These are phyloP conservation scores for Melampsora larici-populina DNA, from an alignment of 1,284 basidiomycete genomes.

Conservation along the genomic window DNA sequence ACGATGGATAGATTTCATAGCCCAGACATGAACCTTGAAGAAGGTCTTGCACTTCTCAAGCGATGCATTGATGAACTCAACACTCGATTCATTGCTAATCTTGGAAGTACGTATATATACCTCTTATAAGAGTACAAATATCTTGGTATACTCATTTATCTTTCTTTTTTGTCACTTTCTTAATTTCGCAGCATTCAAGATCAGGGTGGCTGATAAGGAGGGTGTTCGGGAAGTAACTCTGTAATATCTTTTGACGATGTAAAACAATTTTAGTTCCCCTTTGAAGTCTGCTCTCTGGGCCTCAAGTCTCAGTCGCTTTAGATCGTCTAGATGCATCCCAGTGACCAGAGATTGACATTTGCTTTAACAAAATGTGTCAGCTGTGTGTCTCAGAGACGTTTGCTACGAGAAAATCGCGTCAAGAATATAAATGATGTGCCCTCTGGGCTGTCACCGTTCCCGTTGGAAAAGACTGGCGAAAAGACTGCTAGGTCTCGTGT, in stretches of 20 bases:
- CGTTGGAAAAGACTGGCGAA: too few species aligned
- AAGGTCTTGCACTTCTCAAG: constrained; percentile 76
- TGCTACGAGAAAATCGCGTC: too few species aligned
- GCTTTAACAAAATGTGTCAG: too few species aligned
- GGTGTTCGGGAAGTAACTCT: constrained; percentile 75
- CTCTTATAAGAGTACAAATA: not conserved
- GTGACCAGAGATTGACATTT: too few species aligned
- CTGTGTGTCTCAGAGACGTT: too few species aligned
- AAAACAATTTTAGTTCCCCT: not conserved
- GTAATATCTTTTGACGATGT: constrained; percentile 50
- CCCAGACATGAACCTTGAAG: constrained; percentile 74
- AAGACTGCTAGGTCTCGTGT: too few species aligned
- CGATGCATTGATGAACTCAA: constrained; percentile 85
- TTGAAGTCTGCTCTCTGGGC: too few species aligned
- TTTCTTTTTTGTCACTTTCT: constrained; percentile 55
- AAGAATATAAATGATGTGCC: too few species aligned
- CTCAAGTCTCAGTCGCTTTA: too few species aligned
- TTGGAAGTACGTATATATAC: constrained; percentile 25
- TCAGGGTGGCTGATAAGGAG: constrained; percentile 85
- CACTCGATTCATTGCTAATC: constrained; percentile 60
- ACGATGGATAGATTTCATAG: constrained; percentile 75
- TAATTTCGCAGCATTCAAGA: constrained; percentile 75
- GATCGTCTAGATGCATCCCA: too few species aligned
- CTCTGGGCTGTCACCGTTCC: too few species aligned
- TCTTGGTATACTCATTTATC: not conserved